phyloP scores from a whole-genome alignment of 2,329 filamentous ascomycete species.

The Colletotrichum sp. region DNA sequence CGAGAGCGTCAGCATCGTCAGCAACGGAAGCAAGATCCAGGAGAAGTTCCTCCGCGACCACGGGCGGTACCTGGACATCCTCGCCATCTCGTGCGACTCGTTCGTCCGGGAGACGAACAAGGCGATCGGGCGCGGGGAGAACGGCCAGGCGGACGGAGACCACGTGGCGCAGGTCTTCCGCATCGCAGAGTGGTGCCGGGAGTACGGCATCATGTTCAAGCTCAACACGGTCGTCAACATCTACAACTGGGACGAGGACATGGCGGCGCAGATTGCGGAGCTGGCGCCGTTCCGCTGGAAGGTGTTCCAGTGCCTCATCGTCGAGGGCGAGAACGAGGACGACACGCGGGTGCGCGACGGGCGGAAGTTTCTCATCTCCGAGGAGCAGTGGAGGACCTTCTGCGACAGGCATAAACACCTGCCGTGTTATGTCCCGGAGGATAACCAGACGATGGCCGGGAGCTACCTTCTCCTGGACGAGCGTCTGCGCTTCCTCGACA shows the following conservation, averaged over 20 bases:
- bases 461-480: constrained; percentile 59
- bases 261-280: constrained; percentile 40
- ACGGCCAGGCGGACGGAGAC: constrained; percentile 34
- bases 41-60: constrained; percentile 46
- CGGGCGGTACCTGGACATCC: constrained; percentile 52
- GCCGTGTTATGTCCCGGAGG: constrained; percentile 50
- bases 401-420: constrained; percentile 47
- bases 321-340: constrained; percentile 57
- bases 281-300: constrained; percentile 60
- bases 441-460: constrained; percentile 54
- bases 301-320: constrained; percentile 58
- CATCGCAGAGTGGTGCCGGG: constrained; percentile 49
- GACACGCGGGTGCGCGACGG: constrained; percentile 43
- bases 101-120: constrained; percentile 56
- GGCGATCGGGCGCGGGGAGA: constrained; percentile 51
- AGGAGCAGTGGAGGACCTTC: constrained; percentile 51
- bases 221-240: constrained; percentile 59
- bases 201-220: constrained; percentile 59
- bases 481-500: constrained; percentile 54
- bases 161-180: constrained; percentile 48
- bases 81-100: constrained; percentile 61
- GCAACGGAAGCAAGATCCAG: constrained; percentile 54
- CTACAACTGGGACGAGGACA: constrained; percentile 55
- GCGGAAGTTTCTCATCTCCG: constrained; percentile 47
- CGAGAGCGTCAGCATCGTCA: constrained; percentile 59